These are phyloP conservation scores for Cercophora samala DNA, from an alignment of 495 filamentous ascomycete species.

Conservation along the genomic window DNA sequence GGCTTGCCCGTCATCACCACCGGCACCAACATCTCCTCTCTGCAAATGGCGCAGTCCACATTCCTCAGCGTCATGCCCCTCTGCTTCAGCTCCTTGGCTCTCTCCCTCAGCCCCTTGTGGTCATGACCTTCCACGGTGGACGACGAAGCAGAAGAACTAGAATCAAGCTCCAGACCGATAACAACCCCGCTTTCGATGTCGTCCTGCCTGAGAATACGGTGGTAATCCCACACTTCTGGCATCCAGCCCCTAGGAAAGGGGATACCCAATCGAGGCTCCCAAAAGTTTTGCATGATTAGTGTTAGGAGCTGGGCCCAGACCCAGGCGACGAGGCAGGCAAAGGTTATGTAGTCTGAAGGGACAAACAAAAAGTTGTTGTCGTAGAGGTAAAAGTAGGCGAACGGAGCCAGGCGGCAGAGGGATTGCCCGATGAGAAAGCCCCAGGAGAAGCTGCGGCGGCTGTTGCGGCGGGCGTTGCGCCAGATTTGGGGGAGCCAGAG, in stretches of 20 bases:
- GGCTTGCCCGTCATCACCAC: constrained; percentile 62
- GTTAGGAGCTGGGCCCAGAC: constrained; percentile 87
- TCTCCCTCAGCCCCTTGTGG: constrained; percentile 24
- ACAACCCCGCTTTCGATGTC: constrained; percentile 72
- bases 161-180: constrained; percentile 55
- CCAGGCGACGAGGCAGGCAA: constrained; percentile 68
- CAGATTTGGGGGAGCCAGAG: constrained; percentile 91
- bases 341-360: constrained; percentile 61
- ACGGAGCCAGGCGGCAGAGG: constrained; percentile 67
- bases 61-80: constrained; percentile 41
- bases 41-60: constrained; percentile 91
- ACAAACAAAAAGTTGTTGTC: constrained; percentile 75
- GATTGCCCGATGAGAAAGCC: constrained; percentile 85
- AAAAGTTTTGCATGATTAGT: constrained; percentile 71
- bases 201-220: constrained; percentile 84
- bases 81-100: constrained; percentile 34
- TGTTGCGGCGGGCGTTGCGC: constrained; percentile 86
- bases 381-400: constrained; percentile 75
- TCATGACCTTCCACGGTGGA: constrained; percentile 14
- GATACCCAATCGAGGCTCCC: constrained; percentile 74
- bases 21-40: constrained; percentile 84
- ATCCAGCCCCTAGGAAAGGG: constrained; percentile 58
- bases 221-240: constrained; percentile 88
- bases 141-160: background rate
- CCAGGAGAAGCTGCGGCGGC: constrained; percentile 81